Evolutionary conservation across 2,329 filamentous ascomycete species (phyloP).

Genomic region (Orbilia brochopaga): DNA sequence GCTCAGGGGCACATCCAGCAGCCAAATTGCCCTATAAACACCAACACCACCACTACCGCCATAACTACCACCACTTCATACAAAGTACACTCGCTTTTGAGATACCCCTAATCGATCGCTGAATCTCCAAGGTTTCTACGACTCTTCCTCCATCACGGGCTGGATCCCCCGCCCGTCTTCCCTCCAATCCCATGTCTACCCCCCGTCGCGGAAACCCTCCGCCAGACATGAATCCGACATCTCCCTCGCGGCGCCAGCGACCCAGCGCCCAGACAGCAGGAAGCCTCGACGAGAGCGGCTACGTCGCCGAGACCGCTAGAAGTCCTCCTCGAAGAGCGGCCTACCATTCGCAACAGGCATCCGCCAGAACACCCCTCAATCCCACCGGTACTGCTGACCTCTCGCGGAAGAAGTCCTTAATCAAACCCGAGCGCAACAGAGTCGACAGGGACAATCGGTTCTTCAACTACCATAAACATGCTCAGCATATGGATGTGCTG

Average conservation of each 20-base stretch:
- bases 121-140: conserved; percentile 2
- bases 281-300: conserved; percentile 39
- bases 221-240: conserved; percentile 40
- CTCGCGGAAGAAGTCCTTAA: conserved; percentile 80
- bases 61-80: not conserved
- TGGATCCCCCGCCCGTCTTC: conserved; percentile 29
- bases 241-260: conserved; percentile 28
- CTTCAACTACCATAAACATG: conserved; percentile 94
- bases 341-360: conserved; percentile 39
- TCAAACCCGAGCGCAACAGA: conserved; percentile 84
- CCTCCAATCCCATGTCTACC: conserved; percentile 31
- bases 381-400: conserved; percentile 59
- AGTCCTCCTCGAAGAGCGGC: conserved; percentile 43
- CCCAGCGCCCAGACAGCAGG: conserved; percentile 22
- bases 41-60: too few relatives aligned
- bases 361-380: conserved; percentile 46
- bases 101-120: too few relatives aligned
- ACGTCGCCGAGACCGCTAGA: conserved; percentile 47
- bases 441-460: conserved; percentile 89
- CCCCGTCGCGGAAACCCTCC: conserved; percentile 31
- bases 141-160: conserved; percentile 14
- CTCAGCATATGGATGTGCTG: conserved; percentile 82
- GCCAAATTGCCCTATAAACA: not conserved
- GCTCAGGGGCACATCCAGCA: conserved; percentile 32
- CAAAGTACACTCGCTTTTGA: too few relatives aligned